phyloP scores from a whole-genome alignment of 2,329 filamentous ascomycete species.

The Alternaria viburni region DNA sequence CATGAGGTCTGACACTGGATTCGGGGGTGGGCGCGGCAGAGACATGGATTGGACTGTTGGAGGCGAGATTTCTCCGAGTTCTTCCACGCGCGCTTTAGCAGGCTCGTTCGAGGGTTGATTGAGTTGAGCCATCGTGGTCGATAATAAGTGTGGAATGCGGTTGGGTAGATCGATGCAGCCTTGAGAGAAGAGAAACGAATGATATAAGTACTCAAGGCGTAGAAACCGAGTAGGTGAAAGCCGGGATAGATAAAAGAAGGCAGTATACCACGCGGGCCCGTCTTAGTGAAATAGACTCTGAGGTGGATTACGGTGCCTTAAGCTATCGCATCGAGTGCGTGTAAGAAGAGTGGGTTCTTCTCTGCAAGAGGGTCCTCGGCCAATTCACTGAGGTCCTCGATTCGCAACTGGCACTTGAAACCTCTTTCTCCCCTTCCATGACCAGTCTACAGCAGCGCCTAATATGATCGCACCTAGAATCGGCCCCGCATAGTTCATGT shows the following conservation, averaged over 20 bases:
- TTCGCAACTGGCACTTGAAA: conserved; percentile 28
- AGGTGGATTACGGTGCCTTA: not conserved
- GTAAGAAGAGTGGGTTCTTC: not conserved
- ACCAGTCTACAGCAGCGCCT: conserved; percentile 31
- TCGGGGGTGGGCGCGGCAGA: not conserved
- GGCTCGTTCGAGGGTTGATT: not conserved
- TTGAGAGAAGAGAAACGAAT: not conserved
- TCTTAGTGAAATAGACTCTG: not conserved
- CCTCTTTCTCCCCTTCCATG: conserved; percentile 29
- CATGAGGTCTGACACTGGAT: not conserved
- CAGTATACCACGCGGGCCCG: not conserved
- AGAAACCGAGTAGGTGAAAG: not conserved
- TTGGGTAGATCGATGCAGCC: not conserved
- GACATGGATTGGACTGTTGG: not conserved
- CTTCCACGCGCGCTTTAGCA: not conserved
- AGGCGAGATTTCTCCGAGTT: not conserved
- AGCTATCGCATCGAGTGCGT: not conserved
- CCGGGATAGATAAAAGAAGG: not conserved
- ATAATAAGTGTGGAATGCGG: not conserved
- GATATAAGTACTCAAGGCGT: not conserved
- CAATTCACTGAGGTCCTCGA: not conserved
- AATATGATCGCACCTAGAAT: conserved; percentile 29
- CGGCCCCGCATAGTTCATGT: conserved; percentile 40
- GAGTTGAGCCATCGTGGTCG: not conserved
- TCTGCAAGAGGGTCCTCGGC: not conserved